Percentiles rank a stretch among this genome's conserved stretches.
phyloP scores from a whole-genome alignment of 495 filamentous ascomycete species.

The Talaromyces ruber region DNA sequence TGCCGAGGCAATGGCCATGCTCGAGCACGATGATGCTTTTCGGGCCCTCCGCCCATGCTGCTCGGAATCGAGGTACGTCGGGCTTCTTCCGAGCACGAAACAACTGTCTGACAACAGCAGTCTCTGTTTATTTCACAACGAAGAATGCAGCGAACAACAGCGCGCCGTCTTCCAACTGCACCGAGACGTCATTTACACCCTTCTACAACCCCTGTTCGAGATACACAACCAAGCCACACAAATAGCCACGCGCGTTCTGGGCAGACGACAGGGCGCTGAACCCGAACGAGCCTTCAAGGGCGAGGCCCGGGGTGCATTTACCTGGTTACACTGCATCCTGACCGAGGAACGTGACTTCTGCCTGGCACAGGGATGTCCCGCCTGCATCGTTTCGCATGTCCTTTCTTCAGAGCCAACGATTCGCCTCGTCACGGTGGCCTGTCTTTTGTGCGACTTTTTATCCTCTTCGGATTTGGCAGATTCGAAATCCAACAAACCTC shows the following conservation, averaged over 20 bases:
- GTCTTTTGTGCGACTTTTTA: conserved; percentile 38
- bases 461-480: conserved; percentile 14
- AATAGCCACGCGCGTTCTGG: conserved; percentile 38
- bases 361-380: conserved; percentile 46
- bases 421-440: conserved; percentile 47
- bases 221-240: conserved; percentile 45
- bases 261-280: conserved; percentile 37
- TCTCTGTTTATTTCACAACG: conserved; percentile 41
- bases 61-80: conserved; percentile 14
- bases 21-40: conserved; percentile 38
- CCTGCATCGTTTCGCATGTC: conserved; percentile 45
- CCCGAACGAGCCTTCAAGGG: conserved; percentile 51
- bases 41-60: conserved; percentile 29
- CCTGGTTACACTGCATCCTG: conserved; percentile 54
- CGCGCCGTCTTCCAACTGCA: conserved; percentile 47
- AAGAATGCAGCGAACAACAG: conserved; percentile 27
- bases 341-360: conserved; percentile 52
- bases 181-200: conserved; percentile 52
- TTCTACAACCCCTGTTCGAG: conserved; percentile 48
- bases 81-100: background rate
- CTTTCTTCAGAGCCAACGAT: conserved; percentile 52
- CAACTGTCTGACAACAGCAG: conserved; percentile 14
- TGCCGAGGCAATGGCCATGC: conserved; percentile 22
- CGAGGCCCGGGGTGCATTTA: conserved; percentile 48
- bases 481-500: conserved; percentile 3